Evolutionary conservation across 768 basidiomycete species (phyloP).

Genomic region (Sporobolomyces phaffii): DNA sequence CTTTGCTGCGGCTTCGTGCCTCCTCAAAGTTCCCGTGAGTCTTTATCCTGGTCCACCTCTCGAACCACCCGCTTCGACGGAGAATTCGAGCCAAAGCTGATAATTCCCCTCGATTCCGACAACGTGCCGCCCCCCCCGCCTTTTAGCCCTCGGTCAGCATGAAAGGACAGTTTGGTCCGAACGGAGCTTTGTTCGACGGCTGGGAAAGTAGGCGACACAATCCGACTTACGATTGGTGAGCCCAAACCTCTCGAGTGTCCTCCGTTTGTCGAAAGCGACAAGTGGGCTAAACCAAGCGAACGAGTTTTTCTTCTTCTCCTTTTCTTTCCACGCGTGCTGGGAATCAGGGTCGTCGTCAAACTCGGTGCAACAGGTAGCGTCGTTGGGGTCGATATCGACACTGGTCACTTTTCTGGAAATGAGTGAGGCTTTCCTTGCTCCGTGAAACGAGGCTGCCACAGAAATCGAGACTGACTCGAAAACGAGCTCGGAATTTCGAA

Average conservation of each 20-base stretch:
- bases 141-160: conserved; percentile 83
- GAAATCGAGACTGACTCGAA: no score
- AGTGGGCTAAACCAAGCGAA: no score
- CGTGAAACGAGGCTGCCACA: neutral
- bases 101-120: no score
- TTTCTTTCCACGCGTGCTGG: no score
- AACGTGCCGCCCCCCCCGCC: no score
- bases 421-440: conserved; percentile 40
- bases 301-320: neutral
- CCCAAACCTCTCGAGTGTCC: neutral
- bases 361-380: conserved; percentile 70
- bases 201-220: conserved; percentile 94
- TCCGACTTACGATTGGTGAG: conserved; percentile 76
- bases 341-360: conserved; percentile 85
- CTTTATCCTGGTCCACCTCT: neutral
- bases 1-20: conserved; percentile 77
- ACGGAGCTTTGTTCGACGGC: conserved; percentile 86
- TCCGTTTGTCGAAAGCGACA: no score
- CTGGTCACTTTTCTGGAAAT: conserved; percentile 84
- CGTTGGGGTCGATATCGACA: conserved; percentile 85
- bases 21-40: conserved; percentile 73
- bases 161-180: conserved; percentile 95
- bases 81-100: no score
- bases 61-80: no score
- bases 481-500: neutral